phyloP scores from a whole-genome alignment of 176 grass and related monocot genomes.

The Triticum turgidum region DNA sequence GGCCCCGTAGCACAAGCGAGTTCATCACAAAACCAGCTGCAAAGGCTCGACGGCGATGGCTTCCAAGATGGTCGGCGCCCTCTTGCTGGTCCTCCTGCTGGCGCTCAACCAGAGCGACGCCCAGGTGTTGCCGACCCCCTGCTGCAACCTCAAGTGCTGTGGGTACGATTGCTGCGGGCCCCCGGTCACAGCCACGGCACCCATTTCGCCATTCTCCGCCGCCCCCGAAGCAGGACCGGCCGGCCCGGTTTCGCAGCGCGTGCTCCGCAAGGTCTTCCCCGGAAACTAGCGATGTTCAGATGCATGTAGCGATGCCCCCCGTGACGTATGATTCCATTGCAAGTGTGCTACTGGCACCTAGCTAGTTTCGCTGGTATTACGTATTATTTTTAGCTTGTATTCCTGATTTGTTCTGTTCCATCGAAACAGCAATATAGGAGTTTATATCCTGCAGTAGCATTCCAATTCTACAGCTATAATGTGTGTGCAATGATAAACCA shows the following conservation, averaged over 20 bases:
- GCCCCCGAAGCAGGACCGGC: background rate
- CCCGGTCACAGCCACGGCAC: background rate
- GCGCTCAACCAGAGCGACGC: conserved; percentile 36
- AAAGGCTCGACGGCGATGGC: background rate
- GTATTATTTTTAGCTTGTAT: background rate
- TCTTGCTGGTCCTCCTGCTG: conserved; percentile 33
- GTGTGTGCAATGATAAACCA: background rate
- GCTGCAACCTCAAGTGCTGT: conserved; percentile 41
- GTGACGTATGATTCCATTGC: too few relatives aligned
- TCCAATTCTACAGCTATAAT: background rate
- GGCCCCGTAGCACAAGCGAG: background rate
- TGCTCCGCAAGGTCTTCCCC: conserved; percentile 19
- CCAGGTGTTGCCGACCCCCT: conserved; percentile 33
- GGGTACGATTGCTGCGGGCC: conserved; percentile 25
- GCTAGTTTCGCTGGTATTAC: too few relatives aligned
- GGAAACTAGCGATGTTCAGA: background rate
- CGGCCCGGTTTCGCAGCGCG: background rate
- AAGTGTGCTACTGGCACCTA: too few relatives aligned
- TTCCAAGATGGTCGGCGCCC: background rate
- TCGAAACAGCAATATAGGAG: background rate
- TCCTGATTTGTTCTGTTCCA: background rate
- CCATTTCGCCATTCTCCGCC: background rate
- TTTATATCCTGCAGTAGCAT: background rate
- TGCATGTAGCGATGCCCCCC: too few relatives aligned
- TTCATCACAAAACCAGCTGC: background rate